phyloP scores from a whole-genome alignment of 75 land plant species.

The Gnetum montanum region DNA sequence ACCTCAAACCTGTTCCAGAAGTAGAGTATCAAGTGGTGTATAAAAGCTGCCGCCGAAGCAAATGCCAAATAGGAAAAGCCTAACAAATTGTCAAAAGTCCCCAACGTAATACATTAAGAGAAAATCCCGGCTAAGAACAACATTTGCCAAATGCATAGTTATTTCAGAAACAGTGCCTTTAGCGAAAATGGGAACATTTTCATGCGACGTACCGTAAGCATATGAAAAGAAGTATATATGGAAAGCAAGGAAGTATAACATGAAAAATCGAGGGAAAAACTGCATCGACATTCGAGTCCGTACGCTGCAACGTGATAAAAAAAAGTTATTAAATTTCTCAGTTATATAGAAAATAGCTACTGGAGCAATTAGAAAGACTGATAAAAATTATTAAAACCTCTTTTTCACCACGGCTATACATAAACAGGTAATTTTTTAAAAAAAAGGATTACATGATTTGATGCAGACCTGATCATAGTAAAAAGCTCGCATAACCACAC shows the following conservation, averaged over 20 bases:
- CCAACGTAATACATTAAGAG: conserved; percentile 2
- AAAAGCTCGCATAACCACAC: conserved; percentile 80
- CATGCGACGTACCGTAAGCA: conserved; percentile 78
- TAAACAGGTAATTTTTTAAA: not conserved
- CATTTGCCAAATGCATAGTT: no score
- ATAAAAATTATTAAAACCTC: not conserved
- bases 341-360: not conserved
- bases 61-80: conserved; percentile 99
- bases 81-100: no score
- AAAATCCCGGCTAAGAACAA: no score
- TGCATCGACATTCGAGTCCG: conserved; percentile 93
- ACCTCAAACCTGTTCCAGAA: conserved; percentile 99
- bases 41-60: conserved; percentile 84
- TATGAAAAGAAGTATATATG: conserved; percentile 98
- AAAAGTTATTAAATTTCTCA: not conserved
- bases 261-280: conserved; percentile 97
- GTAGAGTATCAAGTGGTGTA: conserved; percentile 94
- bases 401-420: not conserved
- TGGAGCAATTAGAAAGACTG: not conserved
- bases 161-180: no score
- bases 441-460: no score
- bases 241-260: conserved; percentile 93
- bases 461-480: conserved; percentile 84
- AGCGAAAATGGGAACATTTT: no score
- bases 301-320: conserved; percentile 98